phyloP scores from a whole-genome alignment of 345 rosid genomes.

The Pugionium cornutum region DNA sequence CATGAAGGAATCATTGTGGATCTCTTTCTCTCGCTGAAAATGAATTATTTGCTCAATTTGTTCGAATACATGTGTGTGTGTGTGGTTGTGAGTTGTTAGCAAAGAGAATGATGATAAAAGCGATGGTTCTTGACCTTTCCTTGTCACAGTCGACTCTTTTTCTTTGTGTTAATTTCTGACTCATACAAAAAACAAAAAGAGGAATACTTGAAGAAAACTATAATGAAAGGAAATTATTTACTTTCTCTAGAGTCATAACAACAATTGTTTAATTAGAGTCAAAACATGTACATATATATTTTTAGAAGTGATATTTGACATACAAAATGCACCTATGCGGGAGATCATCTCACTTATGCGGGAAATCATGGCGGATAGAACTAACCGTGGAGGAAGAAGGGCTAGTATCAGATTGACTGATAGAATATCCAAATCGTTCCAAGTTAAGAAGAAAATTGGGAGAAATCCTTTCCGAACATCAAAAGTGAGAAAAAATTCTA shows the following conservation, averaged over 20 bases:
- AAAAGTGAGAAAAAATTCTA: too few relatives aligned
- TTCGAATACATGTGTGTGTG: slow-evolving; percentile 28
- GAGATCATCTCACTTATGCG: too few relatives aligned
- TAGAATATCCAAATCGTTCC: too few relatives aligned
- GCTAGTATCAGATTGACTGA: too few relatives aligned
- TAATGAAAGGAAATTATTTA: background rate
- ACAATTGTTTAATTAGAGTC: background rate
- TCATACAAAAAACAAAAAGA: background rate
- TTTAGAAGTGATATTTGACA: too few relatives aligned
- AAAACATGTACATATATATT: background rate
- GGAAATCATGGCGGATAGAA: too few relatives aligned
- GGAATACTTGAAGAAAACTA: background rate
- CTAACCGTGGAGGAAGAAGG: too few relatives aligned
- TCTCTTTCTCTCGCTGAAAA: slow-evolving; percentile 21
- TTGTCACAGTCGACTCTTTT: slow-evolving; percentile 26
- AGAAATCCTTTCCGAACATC: too few relatives aligned
- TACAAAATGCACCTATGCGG: too few relatives aligned
- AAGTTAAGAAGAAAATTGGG: too few relatives aligned
- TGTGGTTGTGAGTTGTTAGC: slow-evolving; percentile 37
- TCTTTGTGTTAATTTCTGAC: background rate
- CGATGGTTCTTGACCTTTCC: slow-evolving; percentile 33
- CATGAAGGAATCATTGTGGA: slow-evolving; percentile 32
- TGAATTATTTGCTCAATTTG: slow-evolving; percentile 27
- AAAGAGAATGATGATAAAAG: slow-evolving; percentile 41
- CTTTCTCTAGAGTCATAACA: background rate